Conservation (phyloP, 1,284 basidiomycete genomes). For the Melampsora larici-populina region DNA sequence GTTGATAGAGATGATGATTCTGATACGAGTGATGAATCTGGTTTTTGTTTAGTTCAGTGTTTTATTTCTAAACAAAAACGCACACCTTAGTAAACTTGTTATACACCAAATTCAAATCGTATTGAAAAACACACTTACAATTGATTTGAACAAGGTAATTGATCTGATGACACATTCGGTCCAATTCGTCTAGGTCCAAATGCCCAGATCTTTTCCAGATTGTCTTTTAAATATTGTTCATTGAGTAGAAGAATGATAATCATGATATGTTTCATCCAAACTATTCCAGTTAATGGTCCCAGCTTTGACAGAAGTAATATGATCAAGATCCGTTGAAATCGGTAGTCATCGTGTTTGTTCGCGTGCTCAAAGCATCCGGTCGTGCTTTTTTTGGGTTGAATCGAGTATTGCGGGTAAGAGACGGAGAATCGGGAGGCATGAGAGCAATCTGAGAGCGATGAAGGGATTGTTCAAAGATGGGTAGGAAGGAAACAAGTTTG, state of each 20-base stretch:
- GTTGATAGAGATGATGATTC: not conserved
- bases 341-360: too few relatives aligned
- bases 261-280: slow-evolving; percentile 76
- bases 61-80: not conserved
- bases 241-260: slow-evolving; percentile 64
- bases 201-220: slow-evolving; percentile 75
- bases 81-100: too few relatives aligned
- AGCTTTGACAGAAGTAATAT: slow-evolving; percentile 51
- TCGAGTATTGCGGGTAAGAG: too few relatives aligned
- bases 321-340: slow-evolving; percentile 56
- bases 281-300: slow-evolving; percentile 61
- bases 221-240: slow-evolving; percentile 75
- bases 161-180: slow-evolving; percentile 79
- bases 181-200: slow-evolving; percentile 87
- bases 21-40: not conserved
- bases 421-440: too few relatives aligned
- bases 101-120: too few relatives aligned
- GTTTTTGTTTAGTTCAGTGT: not conserved
- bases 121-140: slow-evolving; percentile 52
- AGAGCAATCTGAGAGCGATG: too few relatives aligned
- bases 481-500: too few relatives aligned
- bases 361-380: too few relatives aligned
- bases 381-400: too few relatives aligned
- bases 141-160: slow-evolving; percentile 51
- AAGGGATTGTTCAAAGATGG: too few relatives aligned